A percentile compares a stretch with the other conserved stretches of the same genome.
These are phyloP conservation scores for Dentipellis fragilis DNA, from an alignment of 768 basidiomycete genomes.

Conservation along the genomic window DNA sequence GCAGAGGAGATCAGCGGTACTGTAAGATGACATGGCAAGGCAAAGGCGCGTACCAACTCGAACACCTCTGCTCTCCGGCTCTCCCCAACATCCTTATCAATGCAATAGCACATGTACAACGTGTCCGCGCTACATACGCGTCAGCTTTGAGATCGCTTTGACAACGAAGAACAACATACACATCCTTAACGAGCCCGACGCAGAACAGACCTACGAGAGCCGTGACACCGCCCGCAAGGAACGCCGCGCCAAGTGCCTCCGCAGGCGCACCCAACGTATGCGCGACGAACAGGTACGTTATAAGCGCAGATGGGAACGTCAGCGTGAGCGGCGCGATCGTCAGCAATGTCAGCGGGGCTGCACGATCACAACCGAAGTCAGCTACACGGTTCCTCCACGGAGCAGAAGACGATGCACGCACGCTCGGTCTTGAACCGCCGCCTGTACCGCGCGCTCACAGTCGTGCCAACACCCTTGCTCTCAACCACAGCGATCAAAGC, in stretches of 20 bases:
- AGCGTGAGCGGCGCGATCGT: slow-evolving; percentile 70
- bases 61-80: slow-evolving; percentile 43
- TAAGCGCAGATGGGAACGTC: slow-evolving; percentile 72
- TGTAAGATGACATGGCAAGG: background rate
- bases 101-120: slow-evolving; percentile 57
- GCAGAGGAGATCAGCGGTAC: background rate
- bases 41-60: slow-evolving; percentile 34
- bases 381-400: no score
- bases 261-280: slow-evolving; percentile 63
- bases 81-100: slow-evolving; percentile 47
- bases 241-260: slow-evolving; percentile 62
- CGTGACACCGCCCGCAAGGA: slow-evolving; percentile 72
- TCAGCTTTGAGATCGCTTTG: background rate
- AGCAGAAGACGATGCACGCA: slow-evolving; percentile 22
- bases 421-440: slow-evolving; percentile 49
- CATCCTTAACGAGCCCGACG: slow-evolving; percentile 71
- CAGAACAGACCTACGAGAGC: slow-evolving; percentile 79
- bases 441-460: slow-evolving; percentile 25
- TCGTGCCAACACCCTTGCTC: slow-evolving; percentile 18
- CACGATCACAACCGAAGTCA: background rate
- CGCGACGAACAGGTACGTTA: slow-evolving; percentile 84
- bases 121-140: slow-evolving; percentile 40
- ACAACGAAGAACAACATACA: slow-evolving; percentile 28
- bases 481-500: slow-evolving; percentile 50
- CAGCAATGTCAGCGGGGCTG: slow-evolving; percentile 61